A percentile compares a stretch with the other conserved stretches of the same genome.
Conservation (phyloP, 768 basidiomycete species). For the Calocera cornea region DNA sequence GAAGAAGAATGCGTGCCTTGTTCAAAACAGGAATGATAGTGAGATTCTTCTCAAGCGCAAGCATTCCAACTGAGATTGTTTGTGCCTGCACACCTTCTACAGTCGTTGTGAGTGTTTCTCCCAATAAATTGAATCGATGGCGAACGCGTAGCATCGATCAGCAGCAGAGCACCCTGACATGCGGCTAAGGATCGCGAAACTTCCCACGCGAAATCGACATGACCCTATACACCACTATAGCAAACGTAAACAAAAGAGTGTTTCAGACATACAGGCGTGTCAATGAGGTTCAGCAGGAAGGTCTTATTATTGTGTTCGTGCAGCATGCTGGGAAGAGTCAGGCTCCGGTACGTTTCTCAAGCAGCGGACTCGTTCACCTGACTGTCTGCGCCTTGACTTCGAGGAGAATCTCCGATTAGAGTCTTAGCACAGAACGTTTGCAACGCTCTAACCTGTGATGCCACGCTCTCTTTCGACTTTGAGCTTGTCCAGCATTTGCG, state of each 20-base stretch:
- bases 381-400: slow-evolving; percentile 92
- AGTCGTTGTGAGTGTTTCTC: background rate
- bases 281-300: slow-evolving; percentile 84
- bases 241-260: background rate
- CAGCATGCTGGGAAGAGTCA: slow-evolving; percentile 54
- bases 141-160: slow-evolving; percentile 81
- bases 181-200: slow-evolving; percentile 85
- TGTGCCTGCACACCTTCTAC: slow-evolving; percentile 88
- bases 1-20: slow-evolving; percentile 41
- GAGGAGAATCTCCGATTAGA: background rate
- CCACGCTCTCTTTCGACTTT: slow-evolving; percentile 96
- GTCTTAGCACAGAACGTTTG: background rate
- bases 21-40: slow-evolving; percentile 84
- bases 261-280: slow-evolving; percentile 59
- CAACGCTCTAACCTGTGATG: slow-evolving; percentile 58
- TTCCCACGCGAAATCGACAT: slow-evolving; percentile 97
- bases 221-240: slow-evolving; percentile 40
- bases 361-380: slow-evolving; percentile 34
- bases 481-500: slow-evolving; percentile 81
- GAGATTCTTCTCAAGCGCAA: slow-evolving; percentile 66
- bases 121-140: background rate
- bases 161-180: slow-evolving; percentile 71
- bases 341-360: background rate
- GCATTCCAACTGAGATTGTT: slow-evolving; percentile 86
- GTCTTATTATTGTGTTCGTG: slow-evolving; percentile 39